Conservation (phyloP, 75 land plant genomes). For the Cupressus sempervirens region DNA sequence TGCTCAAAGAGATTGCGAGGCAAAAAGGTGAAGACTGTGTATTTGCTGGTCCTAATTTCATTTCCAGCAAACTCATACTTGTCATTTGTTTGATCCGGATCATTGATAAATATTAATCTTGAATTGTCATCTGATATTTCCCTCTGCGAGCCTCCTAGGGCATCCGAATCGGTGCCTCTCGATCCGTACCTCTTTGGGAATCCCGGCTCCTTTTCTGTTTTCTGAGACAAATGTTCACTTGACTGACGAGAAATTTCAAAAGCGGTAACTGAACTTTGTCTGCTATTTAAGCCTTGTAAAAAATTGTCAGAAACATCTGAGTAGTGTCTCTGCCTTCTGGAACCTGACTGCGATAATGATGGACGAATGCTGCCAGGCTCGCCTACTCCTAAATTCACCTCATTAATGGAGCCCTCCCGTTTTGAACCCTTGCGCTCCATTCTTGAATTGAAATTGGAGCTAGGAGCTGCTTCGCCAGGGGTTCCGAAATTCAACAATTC, state of each 20-base stretch:
- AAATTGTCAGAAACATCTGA: background rate
- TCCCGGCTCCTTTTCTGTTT: background rate
- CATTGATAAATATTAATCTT: constrained; percentile 64
- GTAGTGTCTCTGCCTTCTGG: background rate
- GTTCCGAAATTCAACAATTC: background rate
- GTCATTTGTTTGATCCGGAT: constrained; percentile 67
- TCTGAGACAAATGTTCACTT: constrained; percentile 6
- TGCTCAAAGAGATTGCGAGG: constrained; percentile 96
- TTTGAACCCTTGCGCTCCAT: background rate
- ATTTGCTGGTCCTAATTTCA: constrained; percentile 73
- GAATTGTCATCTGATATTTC: constrained; percentile 57
- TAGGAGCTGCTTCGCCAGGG: background rate
- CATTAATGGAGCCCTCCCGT: background rate
- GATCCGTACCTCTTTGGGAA: constrained; percentile 35
- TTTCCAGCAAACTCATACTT: constrained; percentile 65
- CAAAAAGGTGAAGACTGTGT: constrained; percentile 69
- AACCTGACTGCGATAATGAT: background rate
- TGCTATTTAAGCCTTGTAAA: background rate
- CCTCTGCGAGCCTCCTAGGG: constrained; percentile 40
- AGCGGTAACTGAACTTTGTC: background rate
- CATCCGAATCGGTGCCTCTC: constrained; percentile 35
- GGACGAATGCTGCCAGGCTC: background rate
- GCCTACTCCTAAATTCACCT: background rate
- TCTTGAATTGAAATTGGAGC: background rate
- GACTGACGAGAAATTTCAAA: constrained; percentile 13